phyloP scores from a whole-genome alignment of 2,329 filamentous ascomycete species.

The Didymellaceae sp. region DNA sequence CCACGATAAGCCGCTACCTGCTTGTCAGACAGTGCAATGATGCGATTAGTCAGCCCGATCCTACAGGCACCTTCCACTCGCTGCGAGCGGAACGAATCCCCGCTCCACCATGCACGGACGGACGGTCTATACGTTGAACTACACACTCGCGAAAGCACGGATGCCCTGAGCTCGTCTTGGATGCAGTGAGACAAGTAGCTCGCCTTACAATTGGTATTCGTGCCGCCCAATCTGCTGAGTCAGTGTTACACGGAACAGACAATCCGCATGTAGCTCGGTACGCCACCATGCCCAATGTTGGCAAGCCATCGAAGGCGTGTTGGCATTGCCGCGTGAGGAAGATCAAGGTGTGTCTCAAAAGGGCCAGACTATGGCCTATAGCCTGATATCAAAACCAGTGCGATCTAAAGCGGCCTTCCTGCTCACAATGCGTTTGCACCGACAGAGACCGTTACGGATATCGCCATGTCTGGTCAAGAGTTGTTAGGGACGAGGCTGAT shows the following conservation, averaged over 20 bases:
- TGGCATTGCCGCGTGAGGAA: slow-evolving; percentile 41
- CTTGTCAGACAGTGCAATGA: too few relatives aligned
- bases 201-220: too few relatives aligned
- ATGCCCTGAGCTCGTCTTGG: too few relatives aligned
- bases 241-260: background rate
- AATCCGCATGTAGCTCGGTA: slow-evolving; percentile 8
- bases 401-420: slow-evolving; percentile 42
- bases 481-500: slow-evolving; percentile 41
- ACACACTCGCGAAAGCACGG: too few relatives aligned
- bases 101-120: too few relatives aligned
- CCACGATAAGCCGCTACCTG: too few relatives aligned
- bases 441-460: slow-evolving; percentile 41
- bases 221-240: background rate
- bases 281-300: slow-evolving; percentile 41
- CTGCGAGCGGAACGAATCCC: too few relatives aligned
- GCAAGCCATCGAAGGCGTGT: slow-evolving; percentile 42
- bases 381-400: slow-evolving; percentile 26
- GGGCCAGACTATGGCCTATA: background rate
- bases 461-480: slow-evolving; percentile 39
- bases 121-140: too few relatives aligned
- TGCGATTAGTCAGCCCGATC: too few relatives aligned
- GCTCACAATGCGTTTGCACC: slow-evolving; percentile 40
- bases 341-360: slow-evolving; percentile 30
- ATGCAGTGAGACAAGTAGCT: too few relatives aligned
- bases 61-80: too few relatives aligned